Percentiles rank a stretch among this genome's conserved stretches.
These are phyloP conservation scores for Phytophthora cactorum DNA, from an alignment of 352 stramenopile species.

Conservation along the genomic window DNA sequence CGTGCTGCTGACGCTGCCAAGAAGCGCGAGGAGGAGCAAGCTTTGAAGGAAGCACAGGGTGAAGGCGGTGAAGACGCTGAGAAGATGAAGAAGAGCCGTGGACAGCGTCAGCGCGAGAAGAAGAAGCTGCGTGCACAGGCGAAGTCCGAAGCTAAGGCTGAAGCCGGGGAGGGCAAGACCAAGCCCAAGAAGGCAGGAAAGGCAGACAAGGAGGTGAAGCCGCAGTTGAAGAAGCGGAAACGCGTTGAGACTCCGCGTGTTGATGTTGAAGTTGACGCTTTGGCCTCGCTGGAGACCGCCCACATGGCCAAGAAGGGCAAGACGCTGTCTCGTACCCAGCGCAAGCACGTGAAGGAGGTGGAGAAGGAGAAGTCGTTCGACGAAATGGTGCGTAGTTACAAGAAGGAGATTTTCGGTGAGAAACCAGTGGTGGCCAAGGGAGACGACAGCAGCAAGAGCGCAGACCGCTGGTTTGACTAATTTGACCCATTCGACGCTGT, in stretches of 20 bases:
- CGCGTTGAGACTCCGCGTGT: conserved; percentile 20
- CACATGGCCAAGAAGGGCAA: conserved; percentile 41
- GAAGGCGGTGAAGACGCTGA: conserved; percentile 42
- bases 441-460: conserved; percentile 24
- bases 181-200: conserved; percentile 46
- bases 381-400: conserved; percentile 81
- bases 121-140: conserved; percentile 60
- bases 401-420: conserved; percentile 83
- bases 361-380: conserved; percentile 80
- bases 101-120: conserved; percentile 76
- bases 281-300: conserved; percentile 26
- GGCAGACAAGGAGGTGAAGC: conserved; percentile 38
- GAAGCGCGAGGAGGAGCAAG: conserved; percentile 69
- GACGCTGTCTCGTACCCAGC: conserved; percentile 70
- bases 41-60: conserved; percentile 67
- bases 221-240: conserved; percentile 57
- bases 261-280: conserved; percentile 31
- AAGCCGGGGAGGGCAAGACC: conserved; percentile 28
- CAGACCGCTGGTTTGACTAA: conserved; percentile 81
- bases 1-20: conserved; percentile 70
- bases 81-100: conserved; percentile 69
- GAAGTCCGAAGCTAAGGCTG: conserved; percentile 34
- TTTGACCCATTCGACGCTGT: conserved; percentile 1
- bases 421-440: conserved; percentile 27
- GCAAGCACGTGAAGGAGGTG: conserved; percentile 60